Base-by-base conservation (phyloP, 441 rosid species). In the Capsella rubella region DNA sequence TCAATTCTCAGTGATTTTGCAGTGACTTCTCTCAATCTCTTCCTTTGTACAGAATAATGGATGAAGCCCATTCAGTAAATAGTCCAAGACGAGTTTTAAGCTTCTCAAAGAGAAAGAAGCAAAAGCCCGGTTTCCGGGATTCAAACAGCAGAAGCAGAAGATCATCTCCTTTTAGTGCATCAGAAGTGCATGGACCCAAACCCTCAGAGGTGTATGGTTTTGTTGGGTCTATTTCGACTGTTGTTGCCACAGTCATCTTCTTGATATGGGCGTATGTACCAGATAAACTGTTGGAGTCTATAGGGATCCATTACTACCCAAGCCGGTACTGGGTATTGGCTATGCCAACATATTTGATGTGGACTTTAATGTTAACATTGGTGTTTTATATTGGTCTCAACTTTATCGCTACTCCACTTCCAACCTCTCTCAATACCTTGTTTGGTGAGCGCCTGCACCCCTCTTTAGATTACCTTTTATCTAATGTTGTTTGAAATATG, bases 211-310 rank as follows among this genome's bases (percentile, higher is more conserved):
- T 94, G 29, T 94, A 92, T 72, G 97, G 97, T 2, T 92, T 95
- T 28, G 90, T 92, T 6, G 99, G 96, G 11, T 86, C 88, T 42
- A 90, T 92, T 37, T 88, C 97, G 2, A 92, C 92, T 32, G 81
- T 90, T 71, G 94, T 85, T 18, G 91, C 96, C 57, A 84, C 90
- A 80, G 82, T 80, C 57, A 79, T 87, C 69, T 90, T 92, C 85
- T 78, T 92, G 77, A 79, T 80, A 34, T 92, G 97, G 99, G 97
- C 99, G 2, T 94, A 91, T 69, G 89, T 91, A 68, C 97, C 97
- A 62, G 96, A 94, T 67, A 72, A 70, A 49, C 64, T 91, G 83
- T 73, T 94, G 60, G 94, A 83, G 46, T 82, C 89, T 7, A 74
- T 89, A 5, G 90, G 95, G 52, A 88, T 94, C 80, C 84, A 50